Evolutionary conservation across 2,329 filamentous ascomycete genomes (phyloP).

Genomic region (Epichloe hybrida): DNA sequence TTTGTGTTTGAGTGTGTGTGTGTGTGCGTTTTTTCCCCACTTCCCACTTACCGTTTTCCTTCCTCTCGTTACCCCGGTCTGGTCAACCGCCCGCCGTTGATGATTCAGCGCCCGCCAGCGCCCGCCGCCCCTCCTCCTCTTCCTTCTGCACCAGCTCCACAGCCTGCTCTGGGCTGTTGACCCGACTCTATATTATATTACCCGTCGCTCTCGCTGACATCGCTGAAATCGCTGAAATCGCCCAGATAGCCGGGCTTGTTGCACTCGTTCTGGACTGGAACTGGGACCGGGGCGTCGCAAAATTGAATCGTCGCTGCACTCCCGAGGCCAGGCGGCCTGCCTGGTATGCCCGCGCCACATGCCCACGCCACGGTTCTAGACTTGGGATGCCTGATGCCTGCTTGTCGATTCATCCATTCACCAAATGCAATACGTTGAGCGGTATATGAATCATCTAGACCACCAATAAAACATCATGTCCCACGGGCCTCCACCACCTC

Average conservation of each 20-base stretch:
- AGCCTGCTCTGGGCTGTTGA: background rate
- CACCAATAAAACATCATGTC: constrained; percentile 5
- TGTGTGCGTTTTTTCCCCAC: background rate
- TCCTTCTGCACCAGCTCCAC: background rate
- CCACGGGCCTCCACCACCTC: constrained; percentile 5
- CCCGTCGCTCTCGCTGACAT: too few relatives aligned
- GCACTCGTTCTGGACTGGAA: background rate
- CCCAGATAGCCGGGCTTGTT: background rate
- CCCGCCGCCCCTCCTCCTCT: too few relatives aligned
- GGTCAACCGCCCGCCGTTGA: too few relatives aligned
- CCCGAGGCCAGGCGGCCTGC: constrained; percentile 2
- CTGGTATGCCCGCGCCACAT: constrained; percentile 4
- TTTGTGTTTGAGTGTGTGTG: background rate
- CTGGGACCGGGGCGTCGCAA: too few relatives aligned
- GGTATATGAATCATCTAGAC: background rate
- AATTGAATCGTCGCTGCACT: background rate
- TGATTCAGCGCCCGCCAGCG: too few relatives aligned
- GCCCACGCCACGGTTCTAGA: constrained; percentile 2
- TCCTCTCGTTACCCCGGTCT: background rate
- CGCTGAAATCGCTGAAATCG: too few relatives aligned
- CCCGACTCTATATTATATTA: background rate
- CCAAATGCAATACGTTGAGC: constrained; percentile 2
- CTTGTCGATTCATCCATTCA: background rate
- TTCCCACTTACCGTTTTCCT: background rate
- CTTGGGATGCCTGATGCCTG: background rate